Evolutionary conservation across 2,329 filamentous ascomycete genomes (phyloP).

Genomic region (Ophiocordyceps camponoti-rufipedis): DNA sequence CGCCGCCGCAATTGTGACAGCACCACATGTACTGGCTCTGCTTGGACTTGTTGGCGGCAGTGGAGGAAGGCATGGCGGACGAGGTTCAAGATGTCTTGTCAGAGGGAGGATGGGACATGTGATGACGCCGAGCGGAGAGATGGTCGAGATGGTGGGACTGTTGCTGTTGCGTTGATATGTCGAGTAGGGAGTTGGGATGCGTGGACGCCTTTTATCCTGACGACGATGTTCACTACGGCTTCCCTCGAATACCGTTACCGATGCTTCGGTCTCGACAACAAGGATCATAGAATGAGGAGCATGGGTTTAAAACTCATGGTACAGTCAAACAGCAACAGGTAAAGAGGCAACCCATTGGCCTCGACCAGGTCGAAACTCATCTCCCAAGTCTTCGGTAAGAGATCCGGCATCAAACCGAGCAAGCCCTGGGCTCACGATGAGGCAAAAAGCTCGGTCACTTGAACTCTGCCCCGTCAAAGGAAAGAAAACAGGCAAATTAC

Average conservation of each 20-base stretch:
- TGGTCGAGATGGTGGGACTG: no score
- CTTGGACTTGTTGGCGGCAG: not conserved
- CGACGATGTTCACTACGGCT: not conserved
- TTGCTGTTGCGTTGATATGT: not conserved
- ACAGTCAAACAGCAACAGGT: not conserved
- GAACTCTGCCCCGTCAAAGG: not conserved
- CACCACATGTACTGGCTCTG: constrained; percentile 2
- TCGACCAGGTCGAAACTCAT: not conserved
- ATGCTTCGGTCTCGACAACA: not conserved
- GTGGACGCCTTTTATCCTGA: not conserved
- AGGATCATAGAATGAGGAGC: not conserved
- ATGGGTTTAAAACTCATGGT: not conserved
- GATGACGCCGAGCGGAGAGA: no score
- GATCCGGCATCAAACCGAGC: not conserved
- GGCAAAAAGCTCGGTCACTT: not conserved
- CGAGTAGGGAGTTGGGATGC: not conserved
- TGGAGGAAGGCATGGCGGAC: not conserved
- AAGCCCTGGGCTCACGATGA: not conserved
- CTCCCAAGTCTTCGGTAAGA: not conserved
- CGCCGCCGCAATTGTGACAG: constrained; percentile 3
- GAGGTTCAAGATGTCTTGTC: not conserved
- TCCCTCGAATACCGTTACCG: not conserved
- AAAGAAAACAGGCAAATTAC: no score
- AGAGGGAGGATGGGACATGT: not conserved
- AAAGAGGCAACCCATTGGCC: not conserved